Percentiles rank a stretch among this genome's conserved stretches.
phyloP scores from a whole-genome alignment of 2,329 filamentous ascomycete species.

The Neonectria faginata region DNA sequence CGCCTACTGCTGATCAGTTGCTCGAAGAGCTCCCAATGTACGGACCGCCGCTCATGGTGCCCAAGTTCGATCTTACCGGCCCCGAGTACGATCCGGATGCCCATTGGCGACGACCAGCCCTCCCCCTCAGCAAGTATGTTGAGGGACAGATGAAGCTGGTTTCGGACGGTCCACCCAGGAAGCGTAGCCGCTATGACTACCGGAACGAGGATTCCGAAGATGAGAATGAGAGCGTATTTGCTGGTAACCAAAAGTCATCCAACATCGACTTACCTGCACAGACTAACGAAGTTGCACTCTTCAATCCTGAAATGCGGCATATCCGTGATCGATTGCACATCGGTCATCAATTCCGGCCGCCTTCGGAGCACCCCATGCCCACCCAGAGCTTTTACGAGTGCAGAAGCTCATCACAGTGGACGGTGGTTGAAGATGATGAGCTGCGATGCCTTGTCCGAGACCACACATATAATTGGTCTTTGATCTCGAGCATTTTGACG shows the following conservation, averaged over 20 bases:
- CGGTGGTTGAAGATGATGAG: constrained; percentile 89
- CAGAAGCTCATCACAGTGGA: constrained; percentile 90
- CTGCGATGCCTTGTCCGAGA: constrained; percentile 86
- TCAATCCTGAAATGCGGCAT: constrained; percentile 87
- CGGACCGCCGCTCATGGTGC: constrained; percentile 70
- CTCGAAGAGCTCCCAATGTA: constrained; percentile 86
- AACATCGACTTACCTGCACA: constrained; percentile 70
- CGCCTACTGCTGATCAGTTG: constrained; percentile 79
- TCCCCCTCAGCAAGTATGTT: constrained; percentile 89
- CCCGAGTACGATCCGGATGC: constrained; percentile 75
- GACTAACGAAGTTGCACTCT: constrained; percentile 84
- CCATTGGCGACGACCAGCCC: constrained; percentile 79
- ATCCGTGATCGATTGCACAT: constrained; percentile 92
- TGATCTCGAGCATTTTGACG: constrained; percentile 85
- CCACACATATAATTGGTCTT: constrained; percentile 97
- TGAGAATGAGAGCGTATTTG: constrained; percentile 67
- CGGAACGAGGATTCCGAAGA: constrained; percentile 76
- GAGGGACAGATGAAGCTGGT: constrained; percentile 81
- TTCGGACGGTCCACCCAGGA: constrained; percentile 73
- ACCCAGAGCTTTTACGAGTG: constrained; percentile 90
- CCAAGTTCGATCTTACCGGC: constrained; percentile 66
- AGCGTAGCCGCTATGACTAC: constrained; percentile 86
- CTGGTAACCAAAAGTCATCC: constrained; percentile 62
- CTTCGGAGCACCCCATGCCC: constrained; percentile 92
- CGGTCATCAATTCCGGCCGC: constrained; percentile 91